Evolutionary conservation across 306 rosid species (phyloP).

Genomic region (Dalbergia oliveri): DNA sequence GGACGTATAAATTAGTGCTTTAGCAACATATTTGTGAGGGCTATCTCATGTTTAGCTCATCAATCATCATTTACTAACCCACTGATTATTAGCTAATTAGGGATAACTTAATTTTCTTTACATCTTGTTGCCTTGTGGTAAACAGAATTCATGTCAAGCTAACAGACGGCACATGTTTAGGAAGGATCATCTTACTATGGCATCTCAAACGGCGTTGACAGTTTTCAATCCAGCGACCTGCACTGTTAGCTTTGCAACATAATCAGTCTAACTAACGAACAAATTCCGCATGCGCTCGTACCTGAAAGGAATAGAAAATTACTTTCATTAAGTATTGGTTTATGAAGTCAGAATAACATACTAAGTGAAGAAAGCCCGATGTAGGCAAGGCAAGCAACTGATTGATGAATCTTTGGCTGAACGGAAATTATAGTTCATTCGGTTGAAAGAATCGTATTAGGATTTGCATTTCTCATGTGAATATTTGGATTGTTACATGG

Average conservation of each 20-base stretch:
- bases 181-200: not conserved
- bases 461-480: too few relatives aligned
- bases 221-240: not conserved
- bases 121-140: not conserved
- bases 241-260: not conserved
- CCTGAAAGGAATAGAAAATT: too few relatives aligned
- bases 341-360: not conserved
- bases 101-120: not conserved
- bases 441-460: too few relatives aligned
- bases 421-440: too few relatives aligned
- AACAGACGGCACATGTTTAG: not conserved
- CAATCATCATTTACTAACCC: not conserved
- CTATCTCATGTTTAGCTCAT: not conserved
- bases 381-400: not conserved
- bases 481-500: too few relatives aligned
- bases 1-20: constrained; percentile 13
- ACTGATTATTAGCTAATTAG: not conserved
- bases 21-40: not conserved
- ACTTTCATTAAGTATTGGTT: not conserved
- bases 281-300: not conserved
- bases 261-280: not conserved
- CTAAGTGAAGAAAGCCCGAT: not conserved
- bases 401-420: too few relatives aligned
- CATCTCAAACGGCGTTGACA: not conserved
- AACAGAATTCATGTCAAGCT: not conserved